Percentiles rank a stretch among this genome's conserved stretches.
Conservation (phyloP, 768 basidiomycete species). For the Xerocomus spinulosus region DNA sequence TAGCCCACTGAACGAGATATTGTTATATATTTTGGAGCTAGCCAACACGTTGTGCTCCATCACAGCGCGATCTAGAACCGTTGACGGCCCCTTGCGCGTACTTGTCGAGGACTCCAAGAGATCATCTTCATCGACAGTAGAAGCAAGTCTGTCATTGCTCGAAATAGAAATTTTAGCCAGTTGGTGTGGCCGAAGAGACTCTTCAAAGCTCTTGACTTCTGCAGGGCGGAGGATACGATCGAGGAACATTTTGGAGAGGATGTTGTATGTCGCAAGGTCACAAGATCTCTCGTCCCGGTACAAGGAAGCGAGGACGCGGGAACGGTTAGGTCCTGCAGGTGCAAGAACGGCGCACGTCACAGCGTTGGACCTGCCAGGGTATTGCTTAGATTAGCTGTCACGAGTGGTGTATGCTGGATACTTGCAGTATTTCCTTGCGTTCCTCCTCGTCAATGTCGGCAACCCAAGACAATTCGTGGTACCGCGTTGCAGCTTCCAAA, state of each 20-base stretch:
- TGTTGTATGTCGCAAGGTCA: conserved; percentile 77
- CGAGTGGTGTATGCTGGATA: conserved; percentile 4
- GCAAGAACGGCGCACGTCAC: conserved; percentile 96
- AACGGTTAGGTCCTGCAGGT: conserved; percentile 94
- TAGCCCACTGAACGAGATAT: conserved; percentile 93
- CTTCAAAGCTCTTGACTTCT: conserved; percentile 89
- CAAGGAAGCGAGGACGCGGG: conserved; percentile 85
- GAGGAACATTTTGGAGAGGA: conserved; percentile 97
- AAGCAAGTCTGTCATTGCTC: conserved; percentile 74
- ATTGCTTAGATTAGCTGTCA: conserved; percentile 6
- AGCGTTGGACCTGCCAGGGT: conserved; percentile 63
- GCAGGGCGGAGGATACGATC: conserved; percentile 90
- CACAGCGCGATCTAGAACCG: conserved; percentile 94
- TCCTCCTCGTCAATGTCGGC: conserved; percentile 93
- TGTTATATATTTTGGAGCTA: conserved; percentile 95
- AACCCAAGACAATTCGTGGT: conserved; percentile 92
- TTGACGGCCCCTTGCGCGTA: conserved; percentile 87
- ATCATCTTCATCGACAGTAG: conserved; percentile 55
- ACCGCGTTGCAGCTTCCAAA: conserved; percentile 87
- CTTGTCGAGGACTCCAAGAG: conserved; percentile 54
- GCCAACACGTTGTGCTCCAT: conserved; percentile 99
- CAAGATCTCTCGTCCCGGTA: conserved; percentile 89
- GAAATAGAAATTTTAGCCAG: conserved; percentile 87
- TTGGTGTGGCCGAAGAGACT: conserved; percentile 85
- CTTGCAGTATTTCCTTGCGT: conserved; percentile 84